Conservation (phyloP, 371 early-diverging fungal species). For the Mucor racemosus region DNA sequence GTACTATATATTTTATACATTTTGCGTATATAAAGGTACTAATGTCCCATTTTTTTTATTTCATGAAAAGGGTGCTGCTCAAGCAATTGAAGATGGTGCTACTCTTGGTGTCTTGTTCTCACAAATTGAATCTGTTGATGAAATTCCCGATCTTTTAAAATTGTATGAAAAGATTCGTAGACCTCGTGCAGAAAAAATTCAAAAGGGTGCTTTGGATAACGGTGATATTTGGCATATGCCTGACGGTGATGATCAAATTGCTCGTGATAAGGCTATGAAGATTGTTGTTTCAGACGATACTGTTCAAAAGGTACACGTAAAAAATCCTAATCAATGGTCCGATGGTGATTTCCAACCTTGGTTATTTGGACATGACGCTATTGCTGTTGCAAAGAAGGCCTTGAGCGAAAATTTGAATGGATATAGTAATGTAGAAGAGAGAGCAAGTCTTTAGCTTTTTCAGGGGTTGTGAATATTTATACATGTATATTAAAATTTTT, state of each 20-base stretch:
- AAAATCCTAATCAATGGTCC: slow-evolving; percentile 37
- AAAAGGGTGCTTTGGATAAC: slow-evolving; percentile 34
- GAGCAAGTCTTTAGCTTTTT: background rate
- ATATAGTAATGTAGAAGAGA: background rate
- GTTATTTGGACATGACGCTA: slow-evolving; percentile 38
- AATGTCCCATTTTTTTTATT: too few species aligned
- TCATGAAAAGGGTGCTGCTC: slow-evolving; percentile 19
- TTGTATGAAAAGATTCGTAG: slow-evolving; percentile 34
- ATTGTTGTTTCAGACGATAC: background rate
- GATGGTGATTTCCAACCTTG: slow-evolving; percentile 37
- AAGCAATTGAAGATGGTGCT: slow-evolving; percentile 37
- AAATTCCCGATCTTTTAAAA: slow-evolving; percentile 22
- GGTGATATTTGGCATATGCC: slow-evolving; percentile 39
- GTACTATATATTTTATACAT: background rate
- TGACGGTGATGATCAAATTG: slow-evolving; percentile 30
- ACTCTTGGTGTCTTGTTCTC: slow-evolving; percentile 33
- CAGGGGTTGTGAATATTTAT: too few species aligned
- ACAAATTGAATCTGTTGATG: slow-evolving; percentile 23
- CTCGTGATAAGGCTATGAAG: slow-evolving; percentile 34
- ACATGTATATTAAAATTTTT: too few species aligned
- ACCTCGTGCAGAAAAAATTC: slow-evolving; percentile 33
- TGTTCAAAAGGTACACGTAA: slow-evolving; percentile 4
- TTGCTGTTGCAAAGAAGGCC: slow-evolving; percentile 23
- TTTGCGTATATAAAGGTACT: too few species aligned
- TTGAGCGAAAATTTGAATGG: slow-evolving; percentile 11